Evolutionary conservation across 1,284 basidiomycete genomes (phyloP).

Genomic region (Earliella scabrosa): DNA sequence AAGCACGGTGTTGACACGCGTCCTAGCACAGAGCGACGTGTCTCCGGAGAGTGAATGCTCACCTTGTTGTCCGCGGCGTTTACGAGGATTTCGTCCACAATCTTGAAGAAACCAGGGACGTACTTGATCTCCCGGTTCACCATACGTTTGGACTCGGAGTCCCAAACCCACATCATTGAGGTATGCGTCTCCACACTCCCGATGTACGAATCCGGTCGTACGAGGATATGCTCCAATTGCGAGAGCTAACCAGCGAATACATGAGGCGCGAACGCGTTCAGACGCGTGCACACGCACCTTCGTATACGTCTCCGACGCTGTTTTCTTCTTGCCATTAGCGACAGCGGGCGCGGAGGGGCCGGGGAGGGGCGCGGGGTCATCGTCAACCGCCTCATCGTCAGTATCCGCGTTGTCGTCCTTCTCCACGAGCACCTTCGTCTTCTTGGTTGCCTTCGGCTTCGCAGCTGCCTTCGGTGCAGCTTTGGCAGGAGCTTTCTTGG

Average conservation of each 20-base stretch:
- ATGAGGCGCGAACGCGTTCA: constrained; percentile 8
- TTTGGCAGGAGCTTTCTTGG: constrained; percentile 41
- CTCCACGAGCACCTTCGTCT: constrained; percentile 75
- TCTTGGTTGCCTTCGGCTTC: constrained; percentile 69
- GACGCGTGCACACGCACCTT: constrained; percentile 60
- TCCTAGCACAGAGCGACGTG: background rate
- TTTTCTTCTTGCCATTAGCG: constrained; percentile 70
- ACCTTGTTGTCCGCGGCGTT: constrained; percentile 99
- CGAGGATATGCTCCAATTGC: constrained; percentile 96
- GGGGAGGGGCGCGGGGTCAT: constrained; percentile 41
- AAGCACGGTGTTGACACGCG: background rate
- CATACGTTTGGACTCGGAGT: constrained; percentile 82
- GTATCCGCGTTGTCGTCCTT: constrained; percentile 58
- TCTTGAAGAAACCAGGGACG: constrained; percentile 99
- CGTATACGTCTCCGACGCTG: constrained; percentile 90
- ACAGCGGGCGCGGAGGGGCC: constrained; percentile 38
- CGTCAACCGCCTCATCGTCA: constrained; percentile 49
- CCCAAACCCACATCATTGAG: constrained; percentile 91
- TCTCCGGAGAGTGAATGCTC: no score
- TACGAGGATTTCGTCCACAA: constrained; percentile 98
- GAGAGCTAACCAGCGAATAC: constrained; percentile 65
- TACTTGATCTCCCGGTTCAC: constrained; percentile 84
- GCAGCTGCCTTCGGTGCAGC: constrained; percentile 47
- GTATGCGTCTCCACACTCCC: constrained; percentile 90
- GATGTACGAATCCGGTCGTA: constrained; percentile 98